A percentile compares a stretch with the other conserved stretches of the same genome.
Evolutionary conservation across 2,329 filamentous ascomycete genomes (phyloP).

Genomic region (Zopfia rhizophila): DNA sequence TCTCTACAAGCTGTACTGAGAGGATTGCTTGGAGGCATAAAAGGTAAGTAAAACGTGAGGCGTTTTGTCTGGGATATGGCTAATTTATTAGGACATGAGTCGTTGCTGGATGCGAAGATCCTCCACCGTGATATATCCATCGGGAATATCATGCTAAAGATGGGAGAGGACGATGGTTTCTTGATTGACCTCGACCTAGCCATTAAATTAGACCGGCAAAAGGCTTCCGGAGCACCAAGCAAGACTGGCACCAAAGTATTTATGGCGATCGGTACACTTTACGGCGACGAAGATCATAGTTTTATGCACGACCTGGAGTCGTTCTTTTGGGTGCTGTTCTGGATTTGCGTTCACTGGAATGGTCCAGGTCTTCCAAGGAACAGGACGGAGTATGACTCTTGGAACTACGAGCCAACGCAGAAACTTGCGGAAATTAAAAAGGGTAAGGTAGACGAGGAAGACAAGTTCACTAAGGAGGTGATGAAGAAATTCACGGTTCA

Average conservation of each 20-base stretch:
- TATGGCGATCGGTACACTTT: conserved; percentile 13
- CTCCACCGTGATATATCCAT: conserved; percentile 36
- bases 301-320: conserved; percentile 14
- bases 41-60: conserved; percentile 19
- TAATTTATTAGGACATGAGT: conserved; percentile 22
- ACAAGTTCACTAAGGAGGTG: conserved; percentile 21
- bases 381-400: conserved; percentile 41
- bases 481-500: conserved; percentile 15
- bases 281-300: conserved; percentile 8
- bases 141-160: conserved; percentile 34
- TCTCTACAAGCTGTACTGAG: conserved; percentile 35
- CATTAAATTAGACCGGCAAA: too few relatives aligned
- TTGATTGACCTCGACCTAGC: conserved; percentile 34
- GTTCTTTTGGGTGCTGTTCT: conserved; percentile 18
- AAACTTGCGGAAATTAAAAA: conserved; percentile 36
- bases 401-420: conserved; percentile 49
- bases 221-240: conserved; percentile 18
- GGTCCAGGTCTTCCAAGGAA: conserved; percentile 29
- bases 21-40: conserved; percentile 23
- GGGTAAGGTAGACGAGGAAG: conserved; percentile 31
- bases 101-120: conserved; percentile 28
- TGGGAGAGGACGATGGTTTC: conserved; percentile 28
- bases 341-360: conserved; percentile 50
- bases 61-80: conserved; percentile 12
- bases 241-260: conserved; percentile 16